Evolutionary conservation across 2,329 filamentous ascomycete genomes (phyloP).

Genomic region (Penicillium nordicum): DNA sequence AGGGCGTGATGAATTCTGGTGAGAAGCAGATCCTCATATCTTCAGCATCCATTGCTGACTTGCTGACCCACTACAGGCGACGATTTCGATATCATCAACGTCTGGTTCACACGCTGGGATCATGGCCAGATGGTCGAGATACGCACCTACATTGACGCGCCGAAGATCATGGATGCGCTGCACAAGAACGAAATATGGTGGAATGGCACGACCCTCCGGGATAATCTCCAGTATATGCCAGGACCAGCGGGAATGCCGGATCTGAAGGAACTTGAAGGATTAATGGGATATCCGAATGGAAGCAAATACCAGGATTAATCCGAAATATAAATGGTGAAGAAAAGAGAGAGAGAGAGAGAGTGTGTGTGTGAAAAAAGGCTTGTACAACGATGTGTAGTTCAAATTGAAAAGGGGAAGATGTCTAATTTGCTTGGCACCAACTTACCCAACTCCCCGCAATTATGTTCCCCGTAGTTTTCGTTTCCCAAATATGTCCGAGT

Average conservation of each 20-base stretch:
- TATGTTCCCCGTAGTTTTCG: background rate
- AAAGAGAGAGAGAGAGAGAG: too few relatives aligned
- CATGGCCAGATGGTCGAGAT: constrained; percentile 34
- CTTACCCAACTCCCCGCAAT: background rate
- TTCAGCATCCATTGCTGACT: background rate
- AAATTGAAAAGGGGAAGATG: background rate
- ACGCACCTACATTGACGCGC: constrained; percentile 32
- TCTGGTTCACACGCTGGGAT: constrained; percentile 35
- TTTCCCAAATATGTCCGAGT: constrained; percentile 26
- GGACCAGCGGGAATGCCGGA: constrained; percentile 35
- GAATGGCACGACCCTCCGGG: constrained; percentile 29
- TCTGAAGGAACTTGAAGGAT: constrained; percentile 24
- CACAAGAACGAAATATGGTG: constrained; percentile 35
- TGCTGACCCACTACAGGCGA: constrained; percentile 20
- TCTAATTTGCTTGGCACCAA: constrained; percentile 7
- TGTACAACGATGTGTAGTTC: background rate
- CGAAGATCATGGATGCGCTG: constrained; percentile 27
- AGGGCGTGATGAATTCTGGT: constrained; percentile 35
- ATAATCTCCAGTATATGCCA: constrained; percentile 32
- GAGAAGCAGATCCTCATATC: background rate
- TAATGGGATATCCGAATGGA: constrained; percentile 29
- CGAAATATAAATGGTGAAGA: background rate
- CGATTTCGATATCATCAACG: constrained; percentile 32
- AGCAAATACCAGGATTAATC: constrained; percentile 23
- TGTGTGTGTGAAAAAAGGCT: background rate